Evolutionary conservation across 768 basidiomycete species (phyloP).

Genomic region (Lactifluus pinguis): DNA sequence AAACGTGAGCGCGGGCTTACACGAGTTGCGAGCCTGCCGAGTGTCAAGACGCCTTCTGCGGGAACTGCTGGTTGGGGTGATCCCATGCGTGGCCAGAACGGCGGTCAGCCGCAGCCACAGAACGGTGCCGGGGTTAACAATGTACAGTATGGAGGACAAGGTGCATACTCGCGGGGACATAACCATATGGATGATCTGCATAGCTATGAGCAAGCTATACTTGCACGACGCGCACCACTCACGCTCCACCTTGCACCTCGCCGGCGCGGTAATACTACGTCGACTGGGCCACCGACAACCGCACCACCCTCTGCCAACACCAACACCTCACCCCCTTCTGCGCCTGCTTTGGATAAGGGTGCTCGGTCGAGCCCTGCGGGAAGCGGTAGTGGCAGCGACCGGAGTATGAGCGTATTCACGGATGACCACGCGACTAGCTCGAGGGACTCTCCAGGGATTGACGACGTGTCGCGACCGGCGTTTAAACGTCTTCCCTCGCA

Average conservation of each 20-base stretch:
- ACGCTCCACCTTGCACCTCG: constrained; percentile 47
- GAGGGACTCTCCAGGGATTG: constrained; percentile 19
- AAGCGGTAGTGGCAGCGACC: constrained; percentile 19
- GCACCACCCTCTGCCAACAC: neutral
- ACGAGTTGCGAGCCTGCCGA: constrained; percentile 61
- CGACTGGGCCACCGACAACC: neutral
- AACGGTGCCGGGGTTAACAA: neutral
- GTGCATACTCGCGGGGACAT: constrained; percentile 23
- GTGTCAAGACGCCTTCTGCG: constrained; percentile 52
- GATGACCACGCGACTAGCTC: constrained; percentile 4
- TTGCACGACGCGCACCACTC: constrained; percentile 56
- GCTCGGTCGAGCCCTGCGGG: constrained; percentile 15
- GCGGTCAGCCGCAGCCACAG: neutral
- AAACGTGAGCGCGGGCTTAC: constrained; percentile 33
- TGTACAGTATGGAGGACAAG: neutral
- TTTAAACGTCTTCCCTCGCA: constrained; percentile 71
- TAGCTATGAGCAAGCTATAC: constrained; percentile 67
- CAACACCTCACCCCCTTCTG: neutral
- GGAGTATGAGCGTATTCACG: constrained; percentile 1
- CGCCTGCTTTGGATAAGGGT: neutral
- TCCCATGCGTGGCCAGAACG: constrained; percentile 12
- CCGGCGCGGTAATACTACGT: constrained; percentile 21
- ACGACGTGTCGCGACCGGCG: constrained; percentile 39
- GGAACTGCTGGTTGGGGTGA: constrained; percentile 15
- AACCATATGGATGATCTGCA: constrained; percentile 50